Conservation (phyloP, 176 grass and related monocot genomes). For the Puccinellia tenuiflora region DNA sequence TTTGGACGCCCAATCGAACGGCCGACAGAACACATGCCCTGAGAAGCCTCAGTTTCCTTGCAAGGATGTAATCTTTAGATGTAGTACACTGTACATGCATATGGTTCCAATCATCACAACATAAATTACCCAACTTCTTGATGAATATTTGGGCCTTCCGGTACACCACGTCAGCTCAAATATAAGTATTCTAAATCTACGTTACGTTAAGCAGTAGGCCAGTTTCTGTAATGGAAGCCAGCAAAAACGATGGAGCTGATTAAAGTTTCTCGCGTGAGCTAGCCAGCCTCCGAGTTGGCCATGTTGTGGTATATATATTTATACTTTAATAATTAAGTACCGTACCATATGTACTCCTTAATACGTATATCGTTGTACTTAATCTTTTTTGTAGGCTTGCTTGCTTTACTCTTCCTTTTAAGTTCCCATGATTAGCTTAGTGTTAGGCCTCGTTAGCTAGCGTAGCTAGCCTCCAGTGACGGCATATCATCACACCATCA, state of each 20-base stretch:
- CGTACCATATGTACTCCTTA: not conserved
- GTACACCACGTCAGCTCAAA: not conserved
- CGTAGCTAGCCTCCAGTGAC: conserved; percentile 5
- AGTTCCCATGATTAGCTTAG: conserved; percentile 26
- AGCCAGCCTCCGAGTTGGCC: conserved; percentile 18
- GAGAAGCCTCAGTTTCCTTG: no score
- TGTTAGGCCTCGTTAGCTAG: not conserved
- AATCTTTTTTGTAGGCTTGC: not conserved
- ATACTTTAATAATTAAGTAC: not conserved
- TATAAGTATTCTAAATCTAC: no score
- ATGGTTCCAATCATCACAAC: conserved; percentile 25
- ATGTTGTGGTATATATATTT: conserved; percentile 12
- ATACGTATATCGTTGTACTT: not conserved
- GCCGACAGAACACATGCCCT: no score
- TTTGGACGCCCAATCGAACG: no score
- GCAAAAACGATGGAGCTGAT: not conserved
- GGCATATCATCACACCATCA: conserved; percentile 33
- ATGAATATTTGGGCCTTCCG: not conserved
- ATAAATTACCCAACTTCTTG: conserved; percentile 14
- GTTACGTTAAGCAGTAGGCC: not conserved
- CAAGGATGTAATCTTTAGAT: no score
- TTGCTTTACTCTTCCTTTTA: not conserved
- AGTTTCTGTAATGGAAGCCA: conserved; percentile 12
- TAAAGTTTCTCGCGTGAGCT: conserved; percentile 27
- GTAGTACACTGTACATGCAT: not conserved